Evolutionary conservation across 176 grass and related monocot genomes (phyloP).

Genomic region (Rhynchospora pubera): DNA sequence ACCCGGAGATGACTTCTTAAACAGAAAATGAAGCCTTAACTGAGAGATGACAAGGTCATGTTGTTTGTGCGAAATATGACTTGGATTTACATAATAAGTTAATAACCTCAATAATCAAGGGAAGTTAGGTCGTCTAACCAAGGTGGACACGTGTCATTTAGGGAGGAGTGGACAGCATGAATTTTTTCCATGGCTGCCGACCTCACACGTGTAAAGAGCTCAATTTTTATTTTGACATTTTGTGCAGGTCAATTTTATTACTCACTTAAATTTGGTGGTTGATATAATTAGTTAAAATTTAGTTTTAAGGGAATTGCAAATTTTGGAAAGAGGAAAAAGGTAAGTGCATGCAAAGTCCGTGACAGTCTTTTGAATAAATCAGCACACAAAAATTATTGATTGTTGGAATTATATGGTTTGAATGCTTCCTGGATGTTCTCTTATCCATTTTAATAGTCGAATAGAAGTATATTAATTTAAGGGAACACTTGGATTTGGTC

Average conservation of each 20-base stretch:
- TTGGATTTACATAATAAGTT: conserved; percentile 3
- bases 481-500: no score
- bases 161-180: neutral
- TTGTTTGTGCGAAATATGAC: neutral
- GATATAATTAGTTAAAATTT: neutral
- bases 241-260: neutral
- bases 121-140: neutral
- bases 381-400: neutral
- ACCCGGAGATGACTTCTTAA: no score
- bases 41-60: neutral
- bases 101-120: conserved; percentile 14
- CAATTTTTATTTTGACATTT: neutral
- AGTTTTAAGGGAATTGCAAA: neutral
- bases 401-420: neutral
- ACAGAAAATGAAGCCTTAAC: neutral
- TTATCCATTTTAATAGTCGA: no score
- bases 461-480: no score
- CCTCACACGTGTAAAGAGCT: conserved; percentile 2
- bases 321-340: neutral
- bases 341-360: neutral
- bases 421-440: neutral
- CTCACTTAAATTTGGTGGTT: neutral
- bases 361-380: neutral
- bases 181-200: neutral
- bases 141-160: neutral